phyloP scores from a whole-genome alignment of 352 stramenopile genomes.

The Peronospora belbahrii region DNA sequence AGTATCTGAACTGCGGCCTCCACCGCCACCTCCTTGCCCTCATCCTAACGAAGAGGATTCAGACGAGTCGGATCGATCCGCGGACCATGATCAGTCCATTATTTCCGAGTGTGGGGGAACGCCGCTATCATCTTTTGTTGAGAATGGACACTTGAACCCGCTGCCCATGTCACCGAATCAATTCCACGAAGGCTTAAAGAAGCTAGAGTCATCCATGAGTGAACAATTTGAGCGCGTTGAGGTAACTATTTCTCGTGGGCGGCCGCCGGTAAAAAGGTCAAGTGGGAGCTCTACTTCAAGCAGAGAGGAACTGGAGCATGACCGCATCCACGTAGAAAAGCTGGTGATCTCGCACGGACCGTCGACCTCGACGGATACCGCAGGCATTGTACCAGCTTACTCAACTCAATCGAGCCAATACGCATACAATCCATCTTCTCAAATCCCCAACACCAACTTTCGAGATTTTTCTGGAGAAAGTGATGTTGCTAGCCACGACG shows the following conservation, averaged over 20 bases:
- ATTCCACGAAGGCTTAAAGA: conserved; percentile 47
- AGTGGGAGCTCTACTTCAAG: conserved; percentile 25
- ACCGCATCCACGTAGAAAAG: conserved; percentile 33
- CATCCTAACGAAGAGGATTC: conserved; percentile 31
- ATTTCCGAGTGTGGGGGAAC: conserved; percentile 46
- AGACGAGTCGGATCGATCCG: conserved; percentile 24
- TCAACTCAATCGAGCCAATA: conserved; percentile 11
- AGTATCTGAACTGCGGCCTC: conserved; percentile 67
- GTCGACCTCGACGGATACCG: conserved; percentile 9
- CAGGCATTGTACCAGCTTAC: conserved; percentile 4
- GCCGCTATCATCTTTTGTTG: conserved; percentile 76
- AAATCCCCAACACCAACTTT: conserved; percentile 10
- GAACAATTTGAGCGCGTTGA: conserved; percentile 73
- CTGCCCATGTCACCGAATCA: conserved; percentile 48
- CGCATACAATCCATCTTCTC: background rate
- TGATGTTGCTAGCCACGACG: conserved; percentile 6
- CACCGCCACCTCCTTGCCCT: conserved; percentile 27
- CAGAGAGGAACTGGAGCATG: conserved; percentile 23
- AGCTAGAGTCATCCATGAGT: conserved; percentile 54
- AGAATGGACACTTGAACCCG: conserved; percentile 58
- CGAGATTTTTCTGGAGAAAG: conserved; percentile 9
- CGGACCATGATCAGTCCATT: conserved; percentile 15
- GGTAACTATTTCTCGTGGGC: conserved; percentile 72
- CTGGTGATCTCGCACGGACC: conserved; percentile 27
- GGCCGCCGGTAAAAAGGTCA: conserved; percentile 33